phyloP scores from a whole-genome alignment of 148 eudicot genomes.

The Mesembryanthemum crystallinum region DNA sequence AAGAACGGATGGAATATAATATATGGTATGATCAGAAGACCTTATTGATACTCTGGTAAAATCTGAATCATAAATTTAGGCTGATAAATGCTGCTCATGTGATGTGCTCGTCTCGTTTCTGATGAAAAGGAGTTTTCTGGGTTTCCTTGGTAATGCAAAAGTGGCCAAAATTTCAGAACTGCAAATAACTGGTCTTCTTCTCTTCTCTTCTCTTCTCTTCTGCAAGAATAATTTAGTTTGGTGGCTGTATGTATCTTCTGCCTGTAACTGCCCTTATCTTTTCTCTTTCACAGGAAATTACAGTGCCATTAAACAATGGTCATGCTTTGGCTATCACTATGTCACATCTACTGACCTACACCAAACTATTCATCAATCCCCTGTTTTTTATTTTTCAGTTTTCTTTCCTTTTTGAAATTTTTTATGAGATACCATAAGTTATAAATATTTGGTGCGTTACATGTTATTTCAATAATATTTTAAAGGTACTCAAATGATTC shows the following conservation, averaged over 20 bases:
- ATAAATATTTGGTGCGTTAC: too few relatives aligned
- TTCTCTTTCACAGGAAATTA: background rate
- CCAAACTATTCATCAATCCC: too few relatives aligned
- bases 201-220: background rate
- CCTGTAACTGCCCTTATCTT: background rate
- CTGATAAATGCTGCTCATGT: conserved; percentile 9
- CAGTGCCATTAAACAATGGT: background rate
- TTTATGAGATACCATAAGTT: too few relatives aligned
- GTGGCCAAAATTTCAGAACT: conserved; percentile 5
- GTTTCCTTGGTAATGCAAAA: conserved; percentile 12
- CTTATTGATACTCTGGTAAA: background rate
- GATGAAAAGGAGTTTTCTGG: conserved; percentile 4
- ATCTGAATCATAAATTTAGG: conserved; percentile 10
- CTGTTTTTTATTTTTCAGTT: too few relatives aligned
- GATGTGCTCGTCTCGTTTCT: conserved; percentile 6
- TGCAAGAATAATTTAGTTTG: too few relatives aligned
- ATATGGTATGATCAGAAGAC: background rate
- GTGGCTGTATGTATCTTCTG: too few relatives aligned
- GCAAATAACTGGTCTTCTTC: background rate
- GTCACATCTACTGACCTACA: background rate
- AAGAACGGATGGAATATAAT: too few relatives aligned
- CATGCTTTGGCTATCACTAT: background rate
- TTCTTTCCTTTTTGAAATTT: too few relatives aligned
- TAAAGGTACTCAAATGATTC: too few relatives aligned
- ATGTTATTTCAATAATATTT: too few relatives aligned